phyloP scores from a whole-genome alignment of 352 stramenopile genomes.

The Phytopythium mirpurense region DNA sequence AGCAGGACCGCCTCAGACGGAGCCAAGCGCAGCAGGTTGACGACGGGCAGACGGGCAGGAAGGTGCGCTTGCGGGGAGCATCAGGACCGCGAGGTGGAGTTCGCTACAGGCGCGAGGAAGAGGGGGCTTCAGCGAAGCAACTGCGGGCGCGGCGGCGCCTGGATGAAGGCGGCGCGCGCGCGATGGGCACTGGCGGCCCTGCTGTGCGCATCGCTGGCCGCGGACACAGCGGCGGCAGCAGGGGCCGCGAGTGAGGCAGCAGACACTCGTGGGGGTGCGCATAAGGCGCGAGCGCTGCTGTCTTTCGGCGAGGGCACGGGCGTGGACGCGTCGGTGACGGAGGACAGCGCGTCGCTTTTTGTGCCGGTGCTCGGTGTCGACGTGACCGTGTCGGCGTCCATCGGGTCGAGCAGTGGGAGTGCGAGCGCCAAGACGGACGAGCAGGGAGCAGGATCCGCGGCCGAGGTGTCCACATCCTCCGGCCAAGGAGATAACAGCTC shows the following conservation, averaged over 20 bases:
- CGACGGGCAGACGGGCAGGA: too few species aligned
- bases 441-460: neutral
- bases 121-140: neutral
- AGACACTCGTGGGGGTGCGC: neutral
- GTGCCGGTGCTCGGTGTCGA: conserved; percentile 1
- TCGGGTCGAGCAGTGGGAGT: conserved; percentile 1
- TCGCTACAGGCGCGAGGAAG: too few species aligned
- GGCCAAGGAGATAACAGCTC: neutral
- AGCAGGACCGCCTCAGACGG: too few species aligned
- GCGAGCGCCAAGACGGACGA: neutral
- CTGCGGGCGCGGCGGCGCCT: neutral
- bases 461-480: neutral
- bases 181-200: conserved; percentile 3
- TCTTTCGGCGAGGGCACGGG: neutral
- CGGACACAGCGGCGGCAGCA: neutral
- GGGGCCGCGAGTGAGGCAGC: neutral
- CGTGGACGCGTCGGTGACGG: neutral
- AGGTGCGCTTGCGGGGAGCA: too few species aligned
- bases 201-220: conserved; percentile 1
- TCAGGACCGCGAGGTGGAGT: too few species aligned
- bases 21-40: too few species aligned
- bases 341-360: conserved; percentile 3
- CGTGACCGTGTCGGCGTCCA: neutral
- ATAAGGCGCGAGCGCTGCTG: neutral
- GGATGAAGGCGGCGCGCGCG: conserved; percentile 3